A percentile compares a stretch with the other conserved stretches of the same genome.
Conservation (phyloP, 805 yeast genomes). For the Lachancea fermentati region DNA sequence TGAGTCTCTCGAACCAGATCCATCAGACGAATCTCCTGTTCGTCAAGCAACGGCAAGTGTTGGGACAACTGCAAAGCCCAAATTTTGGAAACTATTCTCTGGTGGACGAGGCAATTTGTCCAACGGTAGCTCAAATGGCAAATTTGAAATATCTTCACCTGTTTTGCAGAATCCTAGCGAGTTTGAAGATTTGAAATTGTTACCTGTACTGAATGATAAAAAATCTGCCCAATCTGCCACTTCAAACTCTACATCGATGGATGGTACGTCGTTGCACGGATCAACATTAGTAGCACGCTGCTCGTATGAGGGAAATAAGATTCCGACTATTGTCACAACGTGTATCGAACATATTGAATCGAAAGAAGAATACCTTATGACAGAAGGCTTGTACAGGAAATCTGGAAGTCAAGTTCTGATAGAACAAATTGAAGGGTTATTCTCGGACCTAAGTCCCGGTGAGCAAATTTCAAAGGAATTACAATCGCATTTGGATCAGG, state of each 20-base stretch:
- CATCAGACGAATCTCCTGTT: constrained; percentile 5
- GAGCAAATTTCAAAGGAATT: constrained; percentile 21
- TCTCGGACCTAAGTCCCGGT: constrained; percentile 29
- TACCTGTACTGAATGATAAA: constrained; percentile 19
- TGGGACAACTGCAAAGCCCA: constrained; percentile 25
- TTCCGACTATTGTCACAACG: constrained; percentile 67
- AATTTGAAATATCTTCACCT: constrained; percentile 34
- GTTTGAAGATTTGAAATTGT: constrained; percentile 33
- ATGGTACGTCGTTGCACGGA: constrained; percentile 20
- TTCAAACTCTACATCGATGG: constrained; percentile 26
- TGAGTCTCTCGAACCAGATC: constrained; percentile 15
- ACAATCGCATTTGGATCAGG: constrained; percentile 40
- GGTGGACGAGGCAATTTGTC: constrained; percentile 5
- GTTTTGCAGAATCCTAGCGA: constrained; percentile 34
- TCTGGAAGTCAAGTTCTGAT: constrained; percentile 67
- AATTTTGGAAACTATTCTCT: constrained; percentile 32
- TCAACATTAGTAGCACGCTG: constrained; percentile 60
- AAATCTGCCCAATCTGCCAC: constrained; percentile 8
- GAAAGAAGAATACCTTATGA: constrained; percentile 52
- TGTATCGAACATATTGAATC: constrained; percentile 75
- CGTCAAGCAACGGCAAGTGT: constrained; percentile 20
- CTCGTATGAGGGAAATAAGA: constrained; percentile 48
- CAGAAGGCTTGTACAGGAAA: constrained; percentile 87
- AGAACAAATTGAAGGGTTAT: constrained; percentile 26
- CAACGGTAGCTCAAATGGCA: constrained; percentile 9